These are phyloP conservation scores for Fusarium humuli DNA, from an alignment of 2,329 filamentous ascomycete species.

Conservation along the genomic window DNA sequence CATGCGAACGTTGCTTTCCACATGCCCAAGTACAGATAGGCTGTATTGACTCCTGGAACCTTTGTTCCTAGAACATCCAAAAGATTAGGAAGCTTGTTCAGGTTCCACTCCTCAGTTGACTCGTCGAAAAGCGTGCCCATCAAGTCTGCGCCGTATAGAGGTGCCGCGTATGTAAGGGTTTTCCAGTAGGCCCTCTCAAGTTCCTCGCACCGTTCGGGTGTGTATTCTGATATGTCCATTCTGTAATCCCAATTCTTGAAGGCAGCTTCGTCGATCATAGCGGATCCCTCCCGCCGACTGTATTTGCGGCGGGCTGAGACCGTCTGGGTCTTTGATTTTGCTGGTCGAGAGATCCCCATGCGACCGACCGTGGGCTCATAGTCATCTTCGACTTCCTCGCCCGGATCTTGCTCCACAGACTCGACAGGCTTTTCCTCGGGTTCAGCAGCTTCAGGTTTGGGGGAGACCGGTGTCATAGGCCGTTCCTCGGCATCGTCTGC, in stretches of 20 bases:
- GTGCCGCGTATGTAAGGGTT: slow-evolving; percentile 92
- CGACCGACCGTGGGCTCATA: slow-evolving; percentile 53
- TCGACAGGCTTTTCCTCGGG: slow-evolving; percentile 53
- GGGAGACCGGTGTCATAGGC: slow-evolving; percentile 70
- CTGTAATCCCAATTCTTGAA: slow-evolving; percentile 93
- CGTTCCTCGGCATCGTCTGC: slow-evolving; percentile 61
- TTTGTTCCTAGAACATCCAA: slow-evolving; percentile 95
- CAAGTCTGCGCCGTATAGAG: slow-evolving; percentile 96
- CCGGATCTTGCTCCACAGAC: slow-evolving; percentile 64
- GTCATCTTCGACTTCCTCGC: slow-evolving; percentile 60
- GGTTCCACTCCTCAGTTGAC: slow-evolving; percentile 85
- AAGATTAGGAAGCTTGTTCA: slow-evolving; percentile 92
- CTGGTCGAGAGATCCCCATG: slow-evolving; percentile 62
- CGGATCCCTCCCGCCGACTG: slow-evolving; percentile 80
- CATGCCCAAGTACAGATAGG: slow-evolving; percentile 98
- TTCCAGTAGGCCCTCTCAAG: slow-evolving; percentile 97
- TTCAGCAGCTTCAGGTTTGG: slow-evolving; percentile 54
- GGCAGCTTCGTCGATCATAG: slow-evolving; percentile 86
- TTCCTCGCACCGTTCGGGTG: slow-evolving; percentile 90
- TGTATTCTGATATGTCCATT: slow-evolving; percentile 89
- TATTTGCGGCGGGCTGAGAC: slow-evolving; percentile 89
- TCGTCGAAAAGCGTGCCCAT: slow-evolving; percentile 95
- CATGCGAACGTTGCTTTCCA: slow-evolving; percentile 99
- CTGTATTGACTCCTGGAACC: slow-evolving; percentile 96
- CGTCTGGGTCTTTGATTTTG: slow-evolving; percentile 75